Conservation (phyloP, 805 yeast species). For the Kazachstania psychrophila region DNA sequence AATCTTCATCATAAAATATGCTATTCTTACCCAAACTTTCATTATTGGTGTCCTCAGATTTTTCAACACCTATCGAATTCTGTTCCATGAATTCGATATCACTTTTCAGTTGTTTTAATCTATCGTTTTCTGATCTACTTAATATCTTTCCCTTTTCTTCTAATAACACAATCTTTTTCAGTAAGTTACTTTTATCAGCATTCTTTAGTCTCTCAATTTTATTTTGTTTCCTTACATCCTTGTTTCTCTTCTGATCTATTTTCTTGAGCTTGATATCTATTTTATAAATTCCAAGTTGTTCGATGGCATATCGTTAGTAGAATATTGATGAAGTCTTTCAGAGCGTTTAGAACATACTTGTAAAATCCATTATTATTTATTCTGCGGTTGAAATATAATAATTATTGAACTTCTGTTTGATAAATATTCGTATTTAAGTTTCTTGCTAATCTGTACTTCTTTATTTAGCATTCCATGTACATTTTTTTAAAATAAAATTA, state of each 20-base stretch:
- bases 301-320: not conserved
- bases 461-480: too few species aligned
- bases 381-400: too few species aligned
- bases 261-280: constrained; percentile 23
- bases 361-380: not conserved
- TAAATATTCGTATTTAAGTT: too few species aligned
- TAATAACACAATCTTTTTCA: constrained; percentile 15
- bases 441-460: too few species aligned
- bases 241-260: constrained; percentile 19
- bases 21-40: constrained; percentile 39
- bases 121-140: constrained; percentile 29
- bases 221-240: constrained; percentile 15
- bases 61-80: constrained; percentile 8
- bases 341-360: not conserved
- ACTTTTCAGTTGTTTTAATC: constrained; percentile 28
- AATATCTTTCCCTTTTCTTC: constrained; percentile 22
- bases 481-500: too few species aligned
- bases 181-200: constrained; percentile 18
- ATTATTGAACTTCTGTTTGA: too few species aligned
- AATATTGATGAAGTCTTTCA: not conserved
- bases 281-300: not conserved
- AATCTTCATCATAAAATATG: constrained; percentile 54
- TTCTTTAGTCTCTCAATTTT: constrained; percentile 19
- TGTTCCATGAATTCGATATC: constrained; percentile 36
- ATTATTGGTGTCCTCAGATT: not conserved